Percentiles rank a stretch among this genome's conserved stretches.
These are phyloP conservation scores for Parachlorella kessleri DNA, from an alignment of 139 green algal genomes.

Conservation along the genomic window DNA sequence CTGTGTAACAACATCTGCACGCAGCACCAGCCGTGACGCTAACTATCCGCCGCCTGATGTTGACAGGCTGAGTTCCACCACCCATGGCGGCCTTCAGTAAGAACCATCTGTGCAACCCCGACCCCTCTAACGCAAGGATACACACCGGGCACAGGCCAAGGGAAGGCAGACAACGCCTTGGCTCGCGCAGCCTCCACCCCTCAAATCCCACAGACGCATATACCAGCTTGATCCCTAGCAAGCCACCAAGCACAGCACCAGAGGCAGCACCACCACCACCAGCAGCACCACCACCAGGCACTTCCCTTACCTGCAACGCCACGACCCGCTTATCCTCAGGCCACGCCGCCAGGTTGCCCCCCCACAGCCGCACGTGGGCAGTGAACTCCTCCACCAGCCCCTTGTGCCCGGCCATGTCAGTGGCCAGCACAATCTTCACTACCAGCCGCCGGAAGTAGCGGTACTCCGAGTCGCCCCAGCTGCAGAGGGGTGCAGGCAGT, in stretches of 20 bases:
- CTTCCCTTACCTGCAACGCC: constrained; percentile 49
- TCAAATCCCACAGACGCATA: too few relatives aligned
- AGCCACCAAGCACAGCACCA: too few relatives aligned
- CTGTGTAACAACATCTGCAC: constrained; percentile 58
- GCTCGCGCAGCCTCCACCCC: too few relatives aligned
- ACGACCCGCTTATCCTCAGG: constrained; percentile 30
- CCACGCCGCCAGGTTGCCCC: constrained; percentile 42
- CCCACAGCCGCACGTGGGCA: constrained; percentile 24
- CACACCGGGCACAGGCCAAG: too few relatives aligned
- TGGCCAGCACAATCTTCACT: constrained; percentile 64
- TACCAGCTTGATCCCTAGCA: too few relatives aligned
- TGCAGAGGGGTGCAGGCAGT: neutral
- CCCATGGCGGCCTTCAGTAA: too few relatives aligned
- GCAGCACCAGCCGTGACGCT: too few relatives aligned
- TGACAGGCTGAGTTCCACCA: too few relatives aligned
- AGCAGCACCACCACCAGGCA: neutral
- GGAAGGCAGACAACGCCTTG: too few relatives aligned
- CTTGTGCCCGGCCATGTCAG: constrained; percentile 60
- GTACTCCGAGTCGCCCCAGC: constrained; percentile 37
- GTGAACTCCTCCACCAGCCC: constrained; percentile 37
- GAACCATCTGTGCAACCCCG: too few relatives aligned
- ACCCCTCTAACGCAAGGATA: too few relatives aligned
- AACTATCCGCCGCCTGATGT: too few relatives aligned
- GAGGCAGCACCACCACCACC: neutral
- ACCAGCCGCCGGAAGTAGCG: constrained; percentile 47